A percentile compares a stretch with the other conserved stretches of the same genome.
Evolutionary conservation across 345 rosid genomes (phyloP).

Genomic region (Bruguiera gymnorhiza): DNA sequence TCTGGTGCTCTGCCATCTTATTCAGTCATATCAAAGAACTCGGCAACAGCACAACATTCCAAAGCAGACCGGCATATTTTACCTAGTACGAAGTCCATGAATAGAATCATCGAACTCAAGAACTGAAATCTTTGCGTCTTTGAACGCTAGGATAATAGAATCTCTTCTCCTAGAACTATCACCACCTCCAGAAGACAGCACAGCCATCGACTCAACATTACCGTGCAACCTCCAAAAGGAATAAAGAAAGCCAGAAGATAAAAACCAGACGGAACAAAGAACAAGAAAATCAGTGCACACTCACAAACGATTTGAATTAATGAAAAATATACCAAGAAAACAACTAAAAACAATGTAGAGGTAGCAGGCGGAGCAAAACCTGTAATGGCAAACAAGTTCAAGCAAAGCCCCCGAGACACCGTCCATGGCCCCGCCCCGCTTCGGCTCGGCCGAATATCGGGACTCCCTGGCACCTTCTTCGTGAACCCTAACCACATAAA

Average conservation of each 20-base stretch:
- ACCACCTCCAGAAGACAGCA: slow-evolving; percentile 62
- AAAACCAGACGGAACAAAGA: neutral
- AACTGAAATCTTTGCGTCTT: slow-evolving; percentile 77
- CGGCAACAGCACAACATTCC: slow-evolving; percentile 1
- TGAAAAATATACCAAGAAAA: neutral
- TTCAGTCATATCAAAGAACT: neutral
- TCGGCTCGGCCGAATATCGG: slow-evolving; percentile 40
- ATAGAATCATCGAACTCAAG: slow-evolving; percentile 92
- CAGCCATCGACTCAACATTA: slow-evolving; percentile 79
- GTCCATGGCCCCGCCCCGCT: slow-evolving; percentile 76
- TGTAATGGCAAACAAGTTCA: slow-evolving; percentile 88
- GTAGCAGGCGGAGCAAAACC: slow-evolving; percentile 30
- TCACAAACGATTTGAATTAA: neutral
- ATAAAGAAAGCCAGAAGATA: neutral
- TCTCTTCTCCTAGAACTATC: slow-evolving; percentile 69
- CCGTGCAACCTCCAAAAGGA: slow-evolving; percentile 66
- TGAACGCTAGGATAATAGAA: slow-evolving; percentile 69
- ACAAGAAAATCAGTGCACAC: neutral
- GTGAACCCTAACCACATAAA: slow-evolving; percentile 76
- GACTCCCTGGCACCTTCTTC: slow-evolving; percentile 54
- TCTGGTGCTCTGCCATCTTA: neutral
- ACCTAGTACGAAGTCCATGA: slow-evolving; percentile 76
- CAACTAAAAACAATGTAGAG: no score
- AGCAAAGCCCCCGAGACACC: slow-evolving; percentile 78
- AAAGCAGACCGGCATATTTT: slow-evolving; percentile 10